These are phyloP conservation scores for Epichloe typhina DNA, from an alignment of 2,329 filamentous ascomycete species.

Conservation along the genomic window DNA sequence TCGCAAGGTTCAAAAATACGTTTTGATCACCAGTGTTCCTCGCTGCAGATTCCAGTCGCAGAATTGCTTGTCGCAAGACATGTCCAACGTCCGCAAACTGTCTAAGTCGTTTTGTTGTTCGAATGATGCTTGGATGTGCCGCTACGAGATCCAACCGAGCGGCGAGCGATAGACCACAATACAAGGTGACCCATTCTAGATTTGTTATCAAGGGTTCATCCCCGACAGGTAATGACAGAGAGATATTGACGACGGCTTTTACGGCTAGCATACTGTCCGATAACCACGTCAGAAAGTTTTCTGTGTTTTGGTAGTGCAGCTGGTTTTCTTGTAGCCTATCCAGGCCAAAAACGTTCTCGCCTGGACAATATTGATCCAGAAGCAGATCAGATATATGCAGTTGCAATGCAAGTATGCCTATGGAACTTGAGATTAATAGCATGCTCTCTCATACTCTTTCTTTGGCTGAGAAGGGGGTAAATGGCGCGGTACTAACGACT, in stretches of 20 bases:
- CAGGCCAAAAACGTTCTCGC: conserved; percentile 15
- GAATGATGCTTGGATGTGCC: conserved; percentile 11
- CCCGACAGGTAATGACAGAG: conserved; percentile 14
- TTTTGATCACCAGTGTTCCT: conserved; percentile 9
- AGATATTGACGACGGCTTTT: conserved; percentile 16
- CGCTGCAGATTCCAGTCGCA: conserved; percentile 15
- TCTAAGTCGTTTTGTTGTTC: conserved; percentile 15
- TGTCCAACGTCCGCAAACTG: conserved; percentile 18
- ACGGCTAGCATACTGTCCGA: conserved; percentile 19
- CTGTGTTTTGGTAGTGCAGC: conserved; percentile 4
- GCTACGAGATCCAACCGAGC: conserved; percentile 18
- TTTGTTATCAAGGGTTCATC: conserved; percentile 18
- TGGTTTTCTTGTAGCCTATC: conserved; percentile 11
- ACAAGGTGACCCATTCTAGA: conserved; percentile 19
- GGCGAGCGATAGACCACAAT: conserved; percentile 17
- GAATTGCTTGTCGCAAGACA: conserved; percentile 15
- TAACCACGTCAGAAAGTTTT: conserved; percentile 15
- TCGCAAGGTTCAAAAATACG: conserved; percentile 13
- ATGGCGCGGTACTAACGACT: conserved; percentile 11
- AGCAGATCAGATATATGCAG: conserved; percentile 17
- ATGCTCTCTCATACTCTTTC: not conserved
- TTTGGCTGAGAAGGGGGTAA: too few species aligned
- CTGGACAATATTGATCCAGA: conserved; percentile 16
- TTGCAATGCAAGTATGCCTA: conserved; percentile 16
- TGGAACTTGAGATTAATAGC: not conserved